Percentiles rank a stretch among this genome's conserved stretches.
These are phyloP conservation scores for Candida nitratophila DNA, from an alignment of 805 yeast genomes.

Conservation along the genomic window DNA sequence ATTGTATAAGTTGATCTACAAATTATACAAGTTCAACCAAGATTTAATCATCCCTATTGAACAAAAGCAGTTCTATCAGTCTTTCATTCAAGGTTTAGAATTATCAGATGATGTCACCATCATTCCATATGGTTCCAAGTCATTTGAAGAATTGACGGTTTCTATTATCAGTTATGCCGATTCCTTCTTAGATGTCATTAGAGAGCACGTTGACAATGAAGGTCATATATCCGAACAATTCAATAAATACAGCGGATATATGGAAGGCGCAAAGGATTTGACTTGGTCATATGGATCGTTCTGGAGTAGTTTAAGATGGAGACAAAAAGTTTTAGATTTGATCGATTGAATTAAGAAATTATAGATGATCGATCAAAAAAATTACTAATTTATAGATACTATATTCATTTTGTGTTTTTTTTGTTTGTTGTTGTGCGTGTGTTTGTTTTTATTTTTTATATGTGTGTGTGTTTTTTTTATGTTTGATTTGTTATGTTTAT, in stretches of 20 bases:
- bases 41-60: conserved; percentile 33
- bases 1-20: conserved; percentile 46
- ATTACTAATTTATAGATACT: neutral
- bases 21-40: conserved; percentile 28
- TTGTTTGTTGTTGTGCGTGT: neutral
- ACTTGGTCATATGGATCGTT: conserved; percentile 90
- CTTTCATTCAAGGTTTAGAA: conserved; percentile 15
- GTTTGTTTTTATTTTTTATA: no score
- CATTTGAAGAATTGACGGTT: conserved; percentile 38
- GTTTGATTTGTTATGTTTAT: no score
- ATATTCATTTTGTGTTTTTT: neutral
- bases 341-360: conserved; percentile 10
- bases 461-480: no score
- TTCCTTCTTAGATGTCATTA: conserved; percentile 53
- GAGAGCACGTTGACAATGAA: conserved; percentile 51
- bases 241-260: conserved; percentile 69
- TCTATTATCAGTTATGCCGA: conserved; percentile 54
- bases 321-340: conserved; percentile 33
- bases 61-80: conserved; percentile 13
- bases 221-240: conserved; percentile 89
- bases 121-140: conserved; percentile 31
- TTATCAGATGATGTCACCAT: conserved; percentile 7
- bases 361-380: neutral
- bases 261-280: conserved; percentile 81
- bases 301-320: conserved; percentile 63